Evolutionary conservation across 108 stramenopile genomes (phyloP), one percentile per base, ranked within the genome.

Genomic region (Hondaea fermentalgiana): DNA sequence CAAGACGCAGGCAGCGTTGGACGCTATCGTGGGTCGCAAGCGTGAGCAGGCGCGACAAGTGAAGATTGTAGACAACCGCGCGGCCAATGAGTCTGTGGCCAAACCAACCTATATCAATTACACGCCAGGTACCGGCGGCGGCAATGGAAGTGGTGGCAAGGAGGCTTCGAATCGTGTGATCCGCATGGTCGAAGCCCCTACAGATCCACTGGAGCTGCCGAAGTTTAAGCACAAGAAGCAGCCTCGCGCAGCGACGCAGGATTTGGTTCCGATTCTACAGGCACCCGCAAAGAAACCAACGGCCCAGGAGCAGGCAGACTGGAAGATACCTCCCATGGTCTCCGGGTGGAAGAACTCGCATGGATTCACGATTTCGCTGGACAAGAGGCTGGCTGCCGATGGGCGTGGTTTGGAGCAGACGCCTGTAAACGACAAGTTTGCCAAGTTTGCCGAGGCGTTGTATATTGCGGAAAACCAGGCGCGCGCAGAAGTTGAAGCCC

Each of bases 161-260:
- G 93, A 95, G 35, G 35, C 35, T 35, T 35, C 35, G 60, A 95
- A 97, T 88, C 95, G 99, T 17, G 97, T 99, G 72, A 97, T 99
- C 89, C 96, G 97, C 92, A 96, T 99, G 96, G 98, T 98, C 12
- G 97, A 98, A 23, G 96, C 95, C 8, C 97, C 98, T 92, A 94
- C 97, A 57, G 99, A 99, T 94, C 99, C 99, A 53, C 97, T 99
- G 97, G 96, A 97, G 95, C 99, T 98, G 28, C 98, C 99, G 72
- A 99, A 98, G 91, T 97, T 98, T 93, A 97, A 96, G 93, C 97
- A 98, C 91, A 93, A 96, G 89, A 98, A 99, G 94, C 96, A 96
- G 88, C 95, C 96, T 44, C 45, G 76, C 19, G 76, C 76, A 83
- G 76, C 76, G 76, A 53, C 76, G 4, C 49, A 83, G 51, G 76